Percentiles rank a stretch among this genome's conserved stretches.
These are phyloP conservation scores for Craterostigma plantagineum DNA, from an alignment of 257 asterid species.

Conservation along the genomic window DNA sequence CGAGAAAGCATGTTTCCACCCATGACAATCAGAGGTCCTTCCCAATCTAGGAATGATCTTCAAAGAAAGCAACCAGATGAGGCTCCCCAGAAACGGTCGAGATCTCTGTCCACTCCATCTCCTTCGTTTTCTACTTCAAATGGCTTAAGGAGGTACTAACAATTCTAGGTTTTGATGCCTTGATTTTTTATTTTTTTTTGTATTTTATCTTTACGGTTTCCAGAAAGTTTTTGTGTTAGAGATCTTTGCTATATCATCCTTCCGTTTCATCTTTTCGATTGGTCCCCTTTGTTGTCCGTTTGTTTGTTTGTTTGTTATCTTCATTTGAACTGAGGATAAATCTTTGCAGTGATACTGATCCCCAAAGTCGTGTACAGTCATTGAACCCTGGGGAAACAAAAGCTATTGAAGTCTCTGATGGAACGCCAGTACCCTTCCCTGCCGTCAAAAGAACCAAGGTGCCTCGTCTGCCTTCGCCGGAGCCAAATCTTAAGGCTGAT, in stretches of 20 bases:
- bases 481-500: constrained; percentile 25
- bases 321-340: constrained; percentile 19
- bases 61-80: constrained; percentile 28
- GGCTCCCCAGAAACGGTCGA: constrained; percentile 48
- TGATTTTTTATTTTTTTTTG: no score
- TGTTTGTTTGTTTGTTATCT: constrained; percentile 20
- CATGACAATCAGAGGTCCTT: constrained; percentile 12
- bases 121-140: constrained; percentile 14
- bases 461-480: constrained; percentile 34
- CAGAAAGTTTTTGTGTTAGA: neutral
- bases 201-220: no score
- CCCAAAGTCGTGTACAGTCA: constrained; percentile 28
- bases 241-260: no score
- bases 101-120: constrained; percentile 45
- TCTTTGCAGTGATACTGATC: constrained; percentile 20
- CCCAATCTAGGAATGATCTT: constrained; percentile 26
- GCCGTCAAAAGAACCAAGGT: constrained; percentile 54
- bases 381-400: constrained; percentile 15
- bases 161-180: neutral
- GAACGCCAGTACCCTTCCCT: constrained; percentile 24
- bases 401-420: constrained; percentile 21
- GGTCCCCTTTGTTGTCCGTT: constrained; percentile 11
- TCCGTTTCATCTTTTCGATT: no score
- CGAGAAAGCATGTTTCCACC: constrained; percentile 15
- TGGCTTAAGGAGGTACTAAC: constrained; percentile 29